Percentiles rank a stretch among this genome's conserved stretches.
Conservation (phyloP, 2,329 filamentous ascomycete species). For the Colletotrichum sojae region DNA sequence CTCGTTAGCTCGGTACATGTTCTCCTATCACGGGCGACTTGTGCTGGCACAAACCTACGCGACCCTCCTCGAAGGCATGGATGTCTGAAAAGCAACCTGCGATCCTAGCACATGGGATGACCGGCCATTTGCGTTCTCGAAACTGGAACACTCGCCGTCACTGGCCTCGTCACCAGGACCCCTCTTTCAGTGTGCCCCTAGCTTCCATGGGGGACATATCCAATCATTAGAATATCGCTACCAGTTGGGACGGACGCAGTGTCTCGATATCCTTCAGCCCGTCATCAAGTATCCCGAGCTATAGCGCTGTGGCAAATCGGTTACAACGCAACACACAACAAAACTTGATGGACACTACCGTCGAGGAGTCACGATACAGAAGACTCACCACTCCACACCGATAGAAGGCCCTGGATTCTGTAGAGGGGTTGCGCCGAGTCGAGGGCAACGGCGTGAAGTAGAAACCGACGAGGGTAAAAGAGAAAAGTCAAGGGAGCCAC, state of each 20-base stretch:
- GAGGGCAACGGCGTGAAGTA: conserved; percentile 2
- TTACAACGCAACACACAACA: background rate
- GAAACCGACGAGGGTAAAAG: conserved; percentile 1
- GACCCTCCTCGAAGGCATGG: background rate
- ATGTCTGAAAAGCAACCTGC: conserved; percentile 4
- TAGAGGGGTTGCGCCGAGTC: background rate
- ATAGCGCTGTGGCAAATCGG: conserved; percentile 24
- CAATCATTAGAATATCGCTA: conserved; percentile 6
- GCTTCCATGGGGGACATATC: background rate
- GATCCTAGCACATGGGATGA: background rate
- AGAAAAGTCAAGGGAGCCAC: conserved; percentile 14
- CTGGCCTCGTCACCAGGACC: conserved; percentile 6
- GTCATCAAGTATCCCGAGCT: background rate
- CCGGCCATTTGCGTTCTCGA: background rate
- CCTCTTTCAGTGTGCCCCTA: conserved; percentile 8
- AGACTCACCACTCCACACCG: conserved; percentile 17
- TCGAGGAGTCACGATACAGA: conserved; percentile 7
- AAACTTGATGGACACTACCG: background rate
- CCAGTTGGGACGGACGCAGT: conserved; percentile 14
- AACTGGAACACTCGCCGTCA: background rate
- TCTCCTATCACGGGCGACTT: too few species aligned
- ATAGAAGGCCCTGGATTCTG: conserved; percentile 10
- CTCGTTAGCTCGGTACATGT: background rate
- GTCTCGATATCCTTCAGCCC: conserved; percentile 3
- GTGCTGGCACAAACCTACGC: conserved; percentile 9